phyloP scores from a whole-genome alignment of 495 filamentous ascomycete genomes.

The Saxispiralis lemnorum region DNA sequence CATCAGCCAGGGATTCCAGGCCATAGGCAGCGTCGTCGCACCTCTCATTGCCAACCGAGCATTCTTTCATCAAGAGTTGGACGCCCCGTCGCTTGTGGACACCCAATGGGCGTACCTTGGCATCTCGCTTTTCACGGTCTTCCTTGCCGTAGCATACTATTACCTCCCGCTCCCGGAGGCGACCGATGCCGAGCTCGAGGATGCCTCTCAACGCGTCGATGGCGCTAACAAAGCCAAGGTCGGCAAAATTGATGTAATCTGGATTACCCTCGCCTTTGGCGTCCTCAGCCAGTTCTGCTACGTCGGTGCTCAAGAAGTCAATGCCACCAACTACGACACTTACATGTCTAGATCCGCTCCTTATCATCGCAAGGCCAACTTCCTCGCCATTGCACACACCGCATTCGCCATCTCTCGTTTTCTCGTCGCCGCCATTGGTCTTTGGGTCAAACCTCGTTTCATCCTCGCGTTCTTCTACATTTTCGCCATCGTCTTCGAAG shows the following conservation, averaged over 20 bases:
- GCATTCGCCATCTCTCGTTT: conserved; percentile 49
- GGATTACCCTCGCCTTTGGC: conserved; percentile 38
- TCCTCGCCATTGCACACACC: conserved; percentile 37
- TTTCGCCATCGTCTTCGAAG: conserved; percentile 37
- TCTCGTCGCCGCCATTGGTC: conserved; percentile 35
- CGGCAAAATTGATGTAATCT: conserved; percentile 34
- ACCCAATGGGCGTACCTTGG: conserved; percentile 60
- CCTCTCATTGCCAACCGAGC: conserved; percentile 44
- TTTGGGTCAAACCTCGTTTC: conserved; percentile 43
- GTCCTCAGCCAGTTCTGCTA: conserved; percentile 47
- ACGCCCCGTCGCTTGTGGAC: conserved; percentile 39
- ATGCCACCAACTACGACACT: conserved; percentile 29
- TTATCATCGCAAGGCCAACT: conserved; percentile 22
- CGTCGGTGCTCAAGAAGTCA: conserved; percentile 46
- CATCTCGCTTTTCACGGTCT: conserved; percentile 45
- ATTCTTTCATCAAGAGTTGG: conserved; percentile 31
- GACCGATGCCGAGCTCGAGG: conserved; percentile 44
- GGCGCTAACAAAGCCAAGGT: conserved; percentile 32
- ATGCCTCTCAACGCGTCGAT: conserved; percentile 33
- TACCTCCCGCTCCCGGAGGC: conserved; percentile 52
- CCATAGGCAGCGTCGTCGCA: conserved; percentile 43
- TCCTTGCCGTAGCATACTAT: conserved; percentile 46
- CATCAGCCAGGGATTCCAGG: conserved; percentile 51
- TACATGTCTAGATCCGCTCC: conserved; percentile 28
- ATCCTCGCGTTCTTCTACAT: conserved; percentile 40